These are phyloP conservation scores for Heterobasidion irregulare DNA, from an alignment of 1,284 basidiomycete species.

Conservation along the genomic window DNA sequence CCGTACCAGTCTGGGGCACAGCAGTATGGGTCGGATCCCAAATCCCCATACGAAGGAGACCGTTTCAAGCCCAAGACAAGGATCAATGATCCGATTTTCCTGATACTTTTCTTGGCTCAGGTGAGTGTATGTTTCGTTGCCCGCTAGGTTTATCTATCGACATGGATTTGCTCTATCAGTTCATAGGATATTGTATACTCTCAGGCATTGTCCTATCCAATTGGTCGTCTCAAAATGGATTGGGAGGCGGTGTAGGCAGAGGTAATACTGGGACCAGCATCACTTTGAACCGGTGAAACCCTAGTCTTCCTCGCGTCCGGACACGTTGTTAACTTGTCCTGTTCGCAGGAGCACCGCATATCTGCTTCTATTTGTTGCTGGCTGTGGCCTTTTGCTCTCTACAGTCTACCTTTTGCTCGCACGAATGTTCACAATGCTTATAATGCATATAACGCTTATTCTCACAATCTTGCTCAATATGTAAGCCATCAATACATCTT, in stretches of 20 bases:
- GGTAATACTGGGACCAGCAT: conserved; percentile 36
- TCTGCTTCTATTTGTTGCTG: conserved; percentile 55
- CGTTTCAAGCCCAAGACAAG: conserved; percentile 64
- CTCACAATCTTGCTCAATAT: conserved; percentile 67
- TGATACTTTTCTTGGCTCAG: conserved; percentile 64
- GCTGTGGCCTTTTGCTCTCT: conserved; percentile 40
- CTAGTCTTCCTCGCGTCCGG: conserved; percentile 10
- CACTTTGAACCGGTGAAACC: conserved; percentile 47
- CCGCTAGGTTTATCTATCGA: not conserved
- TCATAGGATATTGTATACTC: conserved; percentile 60
- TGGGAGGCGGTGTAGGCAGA: conserved; percentile 58
- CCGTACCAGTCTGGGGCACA: conserved; percentile 1
- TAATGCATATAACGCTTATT: conserved; percentile 77
- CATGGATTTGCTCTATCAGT: conserved; percentile 23
- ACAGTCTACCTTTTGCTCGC: conserved; percentile 52
- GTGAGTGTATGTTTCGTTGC: conserved; percentile 13
- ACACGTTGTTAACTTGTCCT: conserved; percentile 15
- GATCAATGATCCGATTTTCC: conserved; percentile 66
- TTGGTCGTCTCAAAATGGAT: conserved; percentile 58
- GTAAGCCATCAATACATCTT: conserved; percentile 31
- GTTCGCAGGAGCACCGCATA: conserved; percentile 37
- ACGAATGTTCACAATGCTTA: conserved; percentile 67
- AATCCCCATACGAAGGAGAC: conserved; percentile 52
- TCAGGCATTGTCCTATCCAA: conserved; percentile 57
- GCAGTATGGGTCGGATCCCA: conserved; percentile 27